Percentiles rank a stretch among this genome's conserved stretches.
Evolutionary conservation across 805 yeast genomes (phyloP).

Genomic region (Saccharomycopsis sp.): DNA sequence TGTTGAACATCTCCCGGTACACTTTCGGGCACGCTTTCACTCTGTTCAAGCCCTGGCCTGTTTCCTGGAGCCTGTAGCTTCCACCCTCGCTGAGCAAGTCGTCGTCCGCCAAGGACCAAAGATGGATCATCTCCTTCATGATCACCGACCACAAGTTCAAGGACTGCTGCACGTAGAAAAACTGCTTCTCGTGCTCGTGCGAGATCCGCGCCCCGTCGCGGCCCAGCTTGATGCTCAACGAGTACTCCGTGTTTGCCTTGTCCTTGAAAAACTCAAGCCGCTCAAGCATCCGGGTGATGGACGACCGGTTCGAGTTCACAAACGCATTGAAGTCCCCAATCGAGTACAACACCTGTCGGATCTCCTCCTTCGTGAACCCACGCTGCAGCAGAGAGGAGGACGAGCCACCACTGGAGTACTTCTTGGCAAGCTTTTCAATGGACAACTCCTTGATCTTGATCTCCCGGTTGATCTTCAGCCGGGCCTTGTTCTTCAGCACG

Average conservation of each 20-base stretch:
- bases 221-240: conserved; percentile 59
- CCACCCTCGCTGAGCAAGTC: conserved; percentile 48
- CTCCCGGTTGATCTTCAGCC: conserved; percentile 45
- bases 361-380: conserved; percentile 47
- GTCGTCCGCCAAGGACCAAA: conserved; percentile 71
- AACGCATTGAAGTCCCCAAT: conserved; percentile 74
- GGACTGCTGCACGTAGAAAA: conserved; percentile 66
- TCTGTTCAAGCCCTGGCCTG: conserved; percentile 77
- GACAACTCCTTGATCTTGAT: conserved; percentile 63
- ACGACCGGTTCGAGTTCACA: conserved; percentile 56
- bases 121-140: conserved; percentile 66
- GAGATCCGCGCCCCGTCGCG: conserved; percentile 61
- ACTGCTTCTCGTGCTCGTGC: conserved; percentile 66
- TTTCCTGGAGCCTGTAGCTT: conserved; percentile 53
- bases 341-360: conserved; percentile 66
- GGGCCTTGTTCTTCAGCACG: conserved; percentile 45
- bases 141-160: conserved; percentile 67
- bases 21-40: conserved; percentile 66
- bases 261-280: conserved; percentile 40
- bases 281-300: conserved; percentile 53
- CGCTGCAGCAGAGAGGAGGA: too few species aligned
- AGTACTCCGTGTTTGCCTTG: conserved; percentile 36
- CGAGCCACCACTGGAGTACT: conserved; percentile 35
- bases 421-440: conserved; percentile 46
- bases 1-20: conserved; percentile 60